Percentiles rank a stretch among this genome's conserved stretches.
These are phyloP conservation scores for Venturia nashicola DNA, from an alignment of 2,329 filamentous ascomycete genomes.

Conservation along the genomic window DNA sequence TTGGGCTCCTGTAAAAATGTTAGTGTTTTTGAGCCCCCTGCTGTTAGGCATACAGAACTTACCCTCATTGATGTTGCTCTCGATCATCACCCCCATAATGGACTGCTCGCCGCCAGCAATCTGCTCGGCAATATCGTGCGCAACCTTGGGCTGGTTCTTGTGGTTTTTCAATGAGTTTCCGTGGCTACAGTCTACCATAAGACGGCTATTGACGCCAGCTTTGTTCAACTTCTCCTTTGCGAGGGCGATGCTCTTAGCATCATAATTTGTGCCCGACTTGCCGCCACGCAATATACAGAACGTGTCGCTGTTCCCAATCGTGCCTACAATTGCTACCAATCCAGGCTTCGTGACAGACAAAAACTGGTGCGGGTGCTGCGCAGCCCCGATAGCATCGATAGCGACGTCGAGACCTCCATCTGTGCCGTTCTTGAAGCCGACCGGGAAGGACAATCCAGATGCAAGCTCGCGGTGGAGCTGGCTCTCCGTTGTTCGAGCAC, in stretches of 20 bases:
- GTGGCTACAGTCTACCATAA: constrained; percentile 98
- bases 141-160: constrained; percentile 94
- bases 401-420: constrained; percentile 83
- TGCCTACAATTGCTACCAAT: constrained; percentile 87
- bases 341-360: constrained; percentile 95
- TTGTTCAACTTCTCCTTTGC: constrained; percentile 69
- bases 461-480: constrained; percentile 93
- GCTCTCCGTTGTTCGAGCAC: constrained; percentile 91
- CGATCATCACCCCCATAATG: constrained; percentile 98
- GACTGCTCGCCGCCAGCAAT: constrained; percentile 70
- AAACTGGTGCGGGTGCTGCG: constrained; percentile 89
- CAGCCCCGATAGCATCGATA: constrained; percentile 89
- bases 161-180: constrained; percentile 95
- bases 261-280: constrained; percentile 88
- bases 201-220: constrained; percentile 58
- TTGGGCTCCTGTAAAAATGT: constrained; percentile 53
- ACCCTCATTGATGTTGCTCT: constrained; percentile 94
- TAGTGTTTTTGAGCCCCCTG: constrained; percentile 4
- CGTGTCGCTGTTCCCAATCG: constrained; percentile 89
- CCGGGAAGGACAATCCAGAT: constrained; percentile 87
- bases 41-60: constrained; percentile 17
- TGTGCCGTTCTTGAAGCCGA: constrained; percentile 99
- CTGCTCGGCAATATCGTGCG: constrained; percentile 68
- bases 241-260: constrained; percentile 68
- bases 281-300: constrained; percentile 93